Conservation (phyloP, 2,329 filamentous ascomycete species). For the Pyricularia pennisetigena region DNA sequence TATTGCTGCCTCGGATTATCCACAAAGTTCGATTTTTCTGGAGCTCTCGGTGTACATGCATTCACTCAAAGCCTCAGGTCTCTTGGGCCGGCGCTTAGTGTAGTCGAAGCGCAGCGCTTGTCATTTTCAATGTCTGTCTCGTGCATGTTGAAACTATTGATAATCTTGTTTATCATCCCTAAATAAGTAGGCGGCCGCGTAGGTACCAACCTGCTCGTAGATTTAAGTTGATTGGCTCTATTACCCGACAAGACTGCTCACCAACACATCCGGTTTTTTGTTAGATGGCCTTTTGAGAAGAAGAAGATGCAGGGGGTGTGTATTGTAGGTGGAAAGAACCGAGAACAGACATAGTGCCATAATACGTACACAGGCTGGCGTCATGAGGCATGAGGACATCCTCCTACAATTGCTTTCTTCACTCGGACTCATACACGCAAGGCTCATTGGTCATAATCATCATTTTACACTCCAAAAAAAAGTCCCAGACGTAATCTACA, state of each 20-base stretch:
- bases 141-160: too few species aligned
- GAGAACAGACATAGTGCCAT: too few species aligned
- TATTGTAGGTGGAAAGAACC: too few species aligned
- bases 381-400: not conserved
- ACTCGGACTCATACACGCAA: not conserved
- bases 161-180: too few species aligned
- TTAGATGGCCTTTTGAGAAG: too few species aligned
- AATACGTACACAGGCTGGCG: not conserved
- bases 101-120: not conserved
- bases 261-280: too few species aligned
- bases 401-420: not conserved
- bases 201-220: too few species aligned
- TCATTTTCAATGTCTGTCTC: not conserved
- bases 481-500: not conserved
- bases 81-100: not conserved
- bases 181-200: too few species aligned
- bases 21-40: not conserved
- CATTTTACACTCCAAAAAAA: not conserved
- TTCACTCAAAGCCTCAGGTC: not conserved
- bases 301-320: too few species aligned
- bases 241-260: too few species aligned
- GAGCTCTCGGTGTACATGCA: not conserved
- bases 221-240: too few species aligned
- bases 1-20: not conserved
- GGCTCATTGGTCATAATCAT: not conserved